Percentiles rank a stretch among this genome's conserved stretches.
Conservation (phyloP, 768 basidiomycete species). For the Psilocybe cyanescens region DNA sequence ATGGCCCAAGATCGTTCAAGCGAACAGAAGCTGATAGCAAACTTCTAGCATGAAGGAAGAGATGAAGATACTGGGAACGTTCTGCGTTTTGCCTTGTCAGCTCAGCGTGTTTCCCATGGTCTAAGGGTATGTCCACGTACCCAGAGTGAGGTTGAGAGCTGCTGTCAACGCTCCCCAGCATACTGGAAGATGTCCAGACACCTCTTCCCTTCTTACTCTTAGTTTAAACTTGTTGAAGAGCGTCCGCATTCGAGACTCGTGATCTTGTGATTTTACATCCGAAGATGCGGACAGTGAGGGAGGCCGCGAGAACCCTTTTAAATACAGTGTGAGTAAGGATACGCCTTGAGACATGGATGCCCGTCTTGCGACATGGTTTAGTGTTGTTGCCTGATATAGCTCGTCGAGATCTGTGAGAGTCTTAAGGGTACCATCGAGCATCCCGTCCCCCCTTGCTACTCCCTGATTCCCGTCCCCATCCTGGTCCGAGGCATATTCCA, state of each 20-base stretch:
- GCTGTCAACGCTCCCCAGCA: constrained; percentile 91
- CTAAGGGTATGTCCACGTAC: constrained; percentile 40
- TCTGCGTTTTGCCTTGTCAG: constrained; percentile 44
- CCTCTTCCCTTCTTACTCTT: constrained; percentile 62
- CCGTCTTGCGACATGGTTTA: constrained; percentile 87
- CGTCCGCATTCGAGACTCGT: constrained; percentile 29
- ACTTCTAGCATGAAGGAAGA: constrained; percentile 91
- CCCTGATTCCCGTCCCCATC: background rate
- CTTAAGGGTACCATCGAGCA: constrained; percentile 34
- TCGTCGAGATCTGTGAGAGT: constrained; percentile 65
- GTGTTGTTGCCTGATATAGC: constrained; percentile 82
- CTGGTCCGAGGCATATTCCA: constrained; percentile 20
- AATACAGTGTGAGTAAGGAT: constrained; percentile 87
- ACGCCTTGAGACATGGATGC: constrained; percentile 93
- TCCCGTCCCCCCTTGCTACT: constrained; percentile 12
- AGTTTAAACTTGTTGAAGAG: constrained; percentile 75
- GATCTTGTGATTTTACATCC: constrained; percentile 24
- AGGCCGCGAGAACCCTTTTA: constrained; percentile 77
- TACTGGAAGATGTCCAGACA: constrained; percentile 82
- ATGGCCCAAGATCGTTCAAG: constrained; percentile 91
- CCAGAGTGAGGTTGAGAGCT: constrained; percentile 71
- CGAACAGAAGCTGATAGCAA: constrained; percentile 92
- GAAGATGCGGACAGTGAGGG: constrained; percentile 31
- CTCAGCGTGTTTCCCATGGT: constrained; percentile 5
- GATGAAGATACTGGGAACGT: constrained; percentile 82